phyloP scores from a whole-genome alignment of 108 stramenopile genomes.

The Halocafeteria seosinensis region DNA sequence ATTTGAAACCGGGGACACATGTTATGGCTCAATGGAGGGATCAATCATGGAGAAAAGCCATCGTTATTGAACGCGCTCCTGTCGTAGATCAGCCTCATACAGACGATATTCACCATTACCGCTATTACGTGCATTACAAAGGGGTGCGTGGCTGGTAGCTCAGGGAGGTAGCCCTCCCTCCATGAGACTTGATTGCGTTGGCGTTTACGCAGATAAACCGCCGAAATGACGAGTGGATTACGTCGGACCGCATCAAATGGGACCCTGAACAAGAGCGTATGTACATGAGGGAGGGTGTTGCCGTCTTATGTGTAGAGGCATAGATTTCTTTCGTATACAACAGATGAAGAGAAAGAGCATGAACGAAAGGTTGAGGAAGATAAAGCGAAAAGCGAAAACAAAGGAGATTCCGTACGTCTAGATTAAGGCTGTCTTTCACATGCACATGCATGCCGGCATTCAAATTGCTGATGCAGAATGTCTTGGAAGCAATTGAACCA shows the following conservation, averaged over 20 bases:
- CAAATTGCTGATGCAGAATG: not conserved
- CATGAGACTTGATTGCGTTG: not conserved
- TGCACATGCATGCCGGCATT: not conserved
- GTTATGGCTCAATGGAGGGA: not conserved
- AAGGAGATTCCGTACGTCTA: not conserved
- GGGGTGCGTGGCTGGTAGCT: not conserved
- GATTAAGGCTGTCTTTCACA: not conserved
- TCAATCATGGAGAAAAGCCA: not conserved
- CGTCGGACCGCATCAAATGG: not conserved
- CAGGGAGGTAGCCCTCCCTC: not conserved
- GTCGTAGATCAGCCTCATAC: not conserved
- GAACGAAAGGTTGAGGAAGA: not conserved
- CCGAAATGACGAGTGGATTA: constrained; percentile 11
- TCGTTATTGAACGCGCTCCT: not conserved
- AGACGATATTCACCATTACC: not conserved
- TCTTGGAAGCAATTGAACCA: not conserved
- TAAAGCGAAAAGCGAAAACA: not conserved
- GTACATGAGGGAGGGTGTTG: not conserved
- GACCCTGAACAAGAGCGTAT: not conserved
- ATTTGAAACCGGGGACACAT: no score
- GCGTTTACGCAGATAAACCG: constrained; percentile 2
- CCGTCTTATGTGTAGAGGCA: no score
- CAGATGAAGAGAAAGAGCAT: not conserved
- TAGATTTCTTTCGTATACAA: not conserved
- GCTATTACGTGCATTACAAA: not conserved